phyloP scores from a whole-genome alignment of 345 rosid species.

The Syzygium jambos region DNA sequence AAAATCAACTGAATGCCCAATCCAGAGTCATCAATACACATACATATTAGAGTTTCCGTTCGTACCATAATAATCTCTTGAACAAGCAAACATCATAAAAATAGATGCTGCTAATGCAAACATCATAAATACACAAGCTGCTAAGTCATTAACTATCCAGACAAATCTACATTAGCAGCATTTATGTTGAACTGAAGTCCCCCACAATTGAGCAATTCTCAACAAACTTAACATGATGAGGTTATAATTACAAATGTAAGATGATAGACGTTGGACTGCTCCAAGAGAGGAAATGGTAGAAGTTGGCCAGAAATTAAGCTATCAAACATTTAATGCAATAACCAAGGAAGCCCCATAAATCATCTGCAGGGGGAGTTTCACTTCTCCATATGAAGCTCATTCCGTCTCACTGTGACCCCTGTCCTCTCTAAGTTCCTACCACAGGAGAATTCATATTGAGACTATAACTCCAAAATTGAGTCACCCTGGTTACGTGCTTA shows the following conservation, averaged over 20 bases:
- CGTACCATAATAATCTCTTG: not conserved
- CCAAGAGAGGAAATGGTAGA: not conserved
- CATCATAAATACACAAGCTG: not conserved
- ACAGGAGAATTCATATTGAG: not conserved
- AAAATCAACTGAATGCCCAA: not conserved
- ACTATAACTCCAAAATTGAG: not conserved
- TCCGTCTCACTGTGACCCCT: not conserved
- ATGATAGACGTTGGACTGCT: not conserved
- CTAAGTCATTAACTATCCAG: not conserved
- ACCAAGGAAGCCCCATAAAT: not conserved
- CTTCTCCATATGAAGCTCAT: not conserved
- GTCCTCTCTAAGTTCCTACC: not conserved
- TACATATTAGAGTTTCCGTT: not conserved
- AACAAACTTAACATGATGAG: not conserved
- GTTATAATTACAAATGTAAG: not conserved
- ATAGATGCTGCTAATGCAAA: not conserved
- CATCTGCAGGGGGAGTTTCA: not conserved
- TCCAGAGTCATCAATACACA: not conserved
- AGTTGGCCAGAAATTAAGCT: not conserved
- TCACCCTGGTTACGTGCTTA: not conserved
- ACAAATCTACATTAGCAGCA: not conserved
- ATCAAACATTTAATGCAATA: not conserved
- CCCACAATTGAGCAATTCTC: not conserved
- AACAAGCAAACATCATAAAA: not conserved
- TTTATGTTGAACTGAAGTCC: not conserved